Conservation (phyloP, 1,139 yeast genomes). For the Candida neerlandica region DNA sequence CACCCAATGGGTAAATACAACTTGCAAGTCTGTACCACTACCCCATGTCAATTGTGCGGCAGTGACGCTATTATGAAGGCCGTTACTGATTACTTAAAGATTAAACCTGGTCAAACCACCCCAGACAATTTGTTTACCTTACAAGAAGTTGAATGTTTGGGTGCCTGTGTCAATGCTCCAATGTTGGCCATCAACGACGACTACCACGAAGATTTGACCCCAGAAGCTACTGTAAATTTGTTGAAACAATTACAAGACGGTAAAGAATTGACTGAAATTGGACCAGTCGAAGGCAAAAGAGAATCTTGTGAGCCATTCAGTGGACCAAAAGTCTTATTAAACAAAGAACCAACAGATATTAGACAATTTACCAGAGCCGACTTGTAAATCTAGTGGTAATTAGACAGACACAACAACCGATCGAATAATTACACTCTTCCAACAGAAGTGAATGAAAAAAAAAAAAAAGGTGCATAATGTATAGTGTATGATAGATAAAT, state of each 20-base stretch:
- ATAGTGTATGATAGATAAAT: neutral
- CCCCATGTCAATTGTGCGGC: constrained; percentile 88
- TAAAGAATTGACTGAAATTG: constrained; percentile 55
- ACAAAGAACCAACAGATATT: constrained; percentile 68
- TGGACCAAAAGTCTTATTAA: constrained; percentile 66
- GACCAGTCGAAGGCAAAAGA: constrained; percentile 68
- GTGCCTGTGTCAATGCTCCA: constrained; percentile 92
- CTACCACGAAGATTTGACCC: constrained; percentile 79
- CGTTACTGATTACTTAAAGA: constrained; percentile 58
- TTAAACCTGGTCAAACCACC: constrained; percentile 82
- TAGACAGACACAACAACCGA: neutral
- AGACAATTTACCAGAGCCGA: constrained; percentile 49
- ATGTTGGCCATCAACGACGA: constrained; percentile 87
- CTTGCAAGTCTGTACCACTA: constrained; percentile 85
- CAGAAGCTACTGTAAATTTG: constrained; percentile 62
- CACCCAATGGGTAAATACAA: constrained; percentile 86
- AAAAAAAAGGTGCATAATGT: neutral
- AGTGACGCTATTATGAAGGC: constrained; percentile 78
- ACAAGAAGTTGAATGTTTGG: constrained; percentile 89
- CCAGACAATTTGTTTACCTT: constrained; percentile 75
- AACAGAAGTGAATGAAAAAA: neutral
- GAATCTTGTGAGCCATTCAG: constrained; percentile 75
- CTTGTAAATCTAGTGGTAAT: constrained; percentile 20
- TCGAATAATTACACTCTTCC: too few relatives aligned
- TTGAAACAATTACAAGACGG: constrained; percentile 70